phyloP scores from a whole-genome alignment of 257 asterid genomes.

The Forsythia viridissima region DNA sequence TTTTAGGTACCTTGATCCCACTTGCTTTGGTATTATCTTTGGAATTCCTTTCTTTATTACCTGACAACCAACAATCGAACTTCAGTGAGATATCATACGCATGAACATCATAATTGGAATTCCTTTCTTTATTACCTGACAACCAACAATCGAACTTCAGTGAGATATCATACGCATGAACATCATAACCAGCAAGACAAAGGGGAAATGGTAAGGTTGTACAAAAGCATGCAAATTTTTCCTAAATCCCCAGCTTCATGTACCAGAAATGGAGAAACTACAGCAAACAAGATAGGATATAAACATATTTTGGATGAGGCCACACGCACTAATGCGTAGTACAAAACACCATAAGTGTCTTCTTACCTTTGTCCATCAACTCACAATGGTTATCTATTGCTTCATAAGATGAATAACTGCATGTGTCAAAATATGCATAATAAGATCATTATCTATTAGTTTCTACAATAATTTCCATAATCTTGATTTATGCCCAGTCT shows the following conservation, averaged over 20 bases:
- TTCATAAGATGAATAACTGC: not conserved
- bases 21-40: slow-evolving; percentile 38
- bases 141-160: slow-evolving; percentile 23
- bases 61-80: slow-evolving; percentile 39
- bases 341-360: not conserved
- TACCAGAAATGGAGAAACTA: slow-evolving; percentile 4
- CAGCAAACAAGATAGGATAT: slow-evolving; percentile 1
- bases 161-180: slow-evolving; percentile 9
- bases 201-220: not conserved
- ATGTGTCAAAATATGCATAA: not conserved
- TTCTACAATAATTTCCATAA: not conserved
- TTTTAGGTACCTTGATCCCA: slow-evolving; percentile 79
- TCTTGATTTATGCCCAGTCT: not conserved
- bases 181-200: not conserved
- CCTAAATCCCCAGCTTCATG: slow-evolving; percentile 8
- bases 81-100: slow-evolving; percentile 15
- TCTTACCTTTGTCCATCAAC: not conserved
- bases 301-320: not conserved
- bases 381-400: not conserved
- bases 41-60: slow-evolving; percentile 35
- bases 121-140: slow-evolving; percentile 45
- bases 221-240: slow-evolving; percentile 11
- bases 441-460: not conserved
- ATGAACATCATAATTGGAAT: slow-evolving; percentile 24
- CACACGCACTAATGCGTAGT: not conserved